Evolutionary conservation across 345 rosid genomes (phyloP).

Genomic region (Eucalyptus lansdowneana): DNA sequence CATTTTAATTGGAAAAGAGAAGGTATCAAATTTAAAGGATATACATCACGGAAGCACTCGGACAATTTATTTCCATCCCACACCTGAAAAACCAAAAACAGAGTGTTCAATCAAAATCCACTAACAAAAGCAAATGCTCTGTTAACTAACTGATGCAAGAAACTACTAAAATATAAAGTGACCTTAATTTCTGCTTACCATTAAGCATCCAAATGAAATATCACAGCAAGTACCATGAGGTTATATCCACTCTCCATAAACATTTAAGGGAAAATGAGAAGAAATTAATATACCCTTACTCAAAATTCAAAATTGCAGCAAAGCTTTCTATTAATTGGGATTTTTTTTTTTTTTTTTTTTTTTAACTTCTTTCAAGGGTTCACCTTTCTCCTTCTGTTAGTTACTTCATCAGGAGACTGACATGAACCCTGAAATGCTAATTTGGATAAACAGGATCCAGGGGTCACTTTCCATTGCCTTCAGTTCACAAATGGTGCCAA

Average conservation of each 20-base stretch:
- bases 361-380: neutral
- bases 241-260: neutral
- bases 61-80: constrained; percentile 39
- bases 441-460: neutral
- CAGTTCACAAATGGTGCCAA: neutral
- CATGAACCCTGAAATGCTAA: neutral
- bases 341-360: neutral
- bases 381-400: neutral
- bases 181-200: neutral
- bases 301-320: neutral
- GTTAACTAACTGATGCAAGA: neutral
- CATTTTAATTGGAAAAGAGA: neutral
- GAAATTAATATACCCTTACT: neutral
- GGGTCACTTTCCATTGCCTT: neutral
- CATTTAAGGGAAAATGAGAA: neutral
- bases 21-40: constrained; percentile 22
- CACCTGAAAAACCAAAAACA: constrained; percentile 22
- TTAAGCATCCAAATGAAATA: neutral
- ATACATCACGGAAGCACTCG: constrained; percentile 36
- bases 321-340: neutral
- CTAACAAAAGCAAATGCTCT: neutral
- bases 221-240: neutral
- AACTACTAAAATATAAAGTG: neutral
- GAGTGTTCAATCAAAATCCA: neutral
- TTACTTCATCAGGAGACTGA: neutral